Base-by-base conservation (phyloP, 148 eudicot genomes). In the Fagopyrum tataricum region DNA sequence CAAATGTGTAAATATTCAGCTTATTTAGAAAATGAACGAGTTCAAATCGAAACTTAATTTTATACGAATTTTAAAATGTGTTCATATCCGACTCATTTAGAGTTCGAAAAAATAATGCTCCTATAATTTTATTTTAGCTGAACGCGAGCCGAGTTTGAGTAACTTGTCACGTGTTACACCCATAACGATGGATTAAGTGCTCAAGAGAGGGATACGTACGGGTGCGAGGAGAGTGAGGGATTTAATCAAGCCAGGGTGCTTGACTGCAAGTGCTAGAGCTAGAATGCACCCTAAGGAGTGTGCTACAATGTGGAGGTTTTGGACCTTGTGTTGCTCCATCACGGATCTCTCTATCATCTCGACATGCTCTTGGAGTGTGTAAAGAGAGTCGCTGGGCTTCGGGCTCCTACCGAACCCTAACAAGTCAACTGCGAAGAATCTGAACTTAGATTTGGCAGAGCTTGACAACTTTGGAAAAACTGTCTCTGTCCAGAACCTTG, bases 251-350 rank as follows among this genome's bases (percentile, higher is more conserved):
- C 74, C 75, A 3, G 97, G 91, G 52, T 94, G 82, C 52, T 83
- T 88, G 53, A 87, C 97, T 0, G 93, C 90, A 2, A 94, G 87
- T 2, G 97, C 98, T 2, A 94, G 86, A 15, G 97, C 98, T 70
- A 94, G 51, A 73, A 94, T 91, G 88, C 98, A 94, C 6, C 98
- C 98, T n/a, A 94, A 79, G 5, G 98, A 94, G 79, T 94, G 98
- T 0, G 98, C 98, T 4, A 94, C 98, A 13, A 94, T 89, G 86
- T 94, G 97, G 78, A 94, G 86, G 6, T 97, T 89, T 72, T 88
- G 80, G 5, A 94, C 90, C 13, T 79, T 78, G 81, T 89, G 73
- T 0, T 73, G 82, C 46, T 85, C 87, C 18, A 94, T 72, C n/a
- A 94, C 97, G 0, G 96, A 84, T 10, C 76, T 79, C 72, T 94